phyloP scores from a whole-genome alignment of 805 yeast species.

The Kluyveromyces dobzhanskii region DNA sequence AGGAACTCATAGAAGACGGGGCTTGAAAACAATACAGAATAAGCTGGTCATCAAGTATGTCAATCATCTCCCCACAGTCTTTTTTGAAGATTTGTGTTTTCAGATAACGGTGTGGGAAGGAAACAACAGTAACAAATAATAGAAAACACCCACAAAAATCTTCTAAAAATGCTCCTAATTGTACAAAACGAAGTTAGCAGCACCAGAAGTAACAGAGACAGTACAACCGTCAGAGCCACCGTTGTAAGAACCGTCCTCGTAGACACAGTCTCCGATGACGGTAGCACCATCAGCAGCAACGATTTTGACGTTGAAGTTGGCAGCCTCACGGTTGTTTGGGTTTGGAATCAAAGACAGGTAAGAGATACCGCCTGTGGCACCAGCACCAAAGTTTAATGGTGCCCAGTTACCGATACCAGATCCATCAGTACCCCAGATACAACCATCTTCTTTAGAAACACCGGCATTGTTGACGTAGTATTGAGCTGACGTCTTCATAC shows the following conservation, averaged over 20 bases:
- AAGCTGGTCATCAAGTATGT: too few species aligned
- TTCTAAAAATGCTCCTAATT: background rate
- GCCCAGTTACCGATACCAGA: constrained; percentile 96
- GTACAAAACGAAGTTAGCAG: constrained; percentile 77
- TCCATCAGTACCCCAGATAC: constrained; percentile 83
- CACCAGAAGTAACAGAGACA: constrained; percentile 77
- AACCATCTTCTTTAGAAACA: constrained; percentile 81
- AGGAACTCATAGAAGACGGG: too few species aligned
- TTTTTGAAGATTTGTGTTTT: too few species aligned
- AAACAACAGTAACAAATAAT: too few species aligned
- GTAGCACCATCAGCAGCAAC: constrained; percentile 60
- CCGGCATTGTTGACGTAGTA: constrained; percentile 97
- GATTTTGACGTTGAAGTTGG: constrained; percentile 71
- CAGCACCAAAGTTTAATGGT: constrained; percentile 91
- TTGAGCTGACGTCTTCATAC: constrained; percentile 82
- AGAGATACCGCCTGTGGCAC: constrained; percentile 60
- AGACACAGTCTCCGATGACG: constrained; percentile 68
- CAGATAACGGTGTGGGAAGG: too few species aligned
- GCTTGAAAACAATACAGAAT: too few species aligned
- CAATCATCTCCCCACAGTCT: too few species aligned
- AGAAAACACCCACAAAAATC: too few species aligned
- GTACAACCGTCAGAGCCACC: constrained; percentile 84
- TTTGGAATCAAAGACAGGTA: constrained; percentile 90
- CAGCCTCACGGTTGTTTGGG: constrained; percentile 71
- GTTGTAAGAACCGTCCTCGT: constrained; percentile 68